Percentiles rank a stretch among this genome's conserved stretches.
These are phyloP conservation scores for Pelargonium citronellum DNA, from an alignment of 441 rosid species.

Conservation along the genomic window DNA sequence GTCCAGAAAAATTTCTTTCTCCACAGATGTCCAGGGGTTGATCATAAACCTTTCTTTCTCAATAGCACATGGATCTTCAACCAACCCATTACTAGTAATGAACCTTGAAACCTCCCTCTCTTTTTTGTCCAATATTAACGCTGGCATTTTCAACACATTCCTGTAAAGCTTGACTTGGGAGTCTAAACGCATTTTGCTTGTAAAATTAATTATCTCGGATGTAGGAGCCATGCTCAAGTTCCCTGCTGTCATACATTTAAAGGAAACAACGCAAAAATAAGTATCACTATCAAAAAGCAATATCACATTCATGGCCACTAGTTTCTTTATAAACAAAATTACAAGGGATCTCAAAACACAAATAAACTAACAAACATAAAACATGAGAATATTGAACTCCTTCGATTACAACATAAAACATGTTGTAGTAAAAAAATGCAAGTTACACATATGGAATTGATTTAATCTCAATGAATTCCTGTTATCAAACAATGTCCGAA, in stretches of 20 bases:
- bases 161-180: conserved; percentile 46
- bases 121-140: conserved; percentile 67
- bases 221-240: conserved; percentile 47
- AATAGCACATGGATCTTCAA: conserved; percentile 82
- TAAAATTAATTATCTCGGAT: conserved; percentile 42
- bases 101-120: conserved; percentile 65
- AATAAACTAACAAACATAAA: neutral
- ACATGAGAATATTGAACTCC: neutral
- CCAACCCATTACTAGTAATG: conserved; percentile 67
- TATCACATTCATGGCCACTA: neutral
- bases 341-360: neutral
- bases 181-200: conserved; percentile 53
- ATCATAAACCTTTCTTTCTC: conserved; percentile 87
- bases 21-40: conserved; percentile 86
- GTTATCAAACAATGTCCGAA: neutral
- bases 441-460: neutral
- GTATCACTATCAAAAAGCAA: neutral
- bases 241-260: conserved; percentile 38
- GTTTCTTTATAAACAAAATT: neutral
- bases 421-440: neutral
- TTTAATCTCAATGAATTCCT: neutral
- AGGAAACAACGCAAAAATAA: neutral
- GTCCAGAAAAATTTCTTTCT: conserved; percentile 64
- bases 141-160: conserved; percentile 76
- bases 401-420: neutral